Base-by-base conservation (phyloP, 2,329 filamentous ascomycete genomes). In the Alternaria postmessia region DNA sequence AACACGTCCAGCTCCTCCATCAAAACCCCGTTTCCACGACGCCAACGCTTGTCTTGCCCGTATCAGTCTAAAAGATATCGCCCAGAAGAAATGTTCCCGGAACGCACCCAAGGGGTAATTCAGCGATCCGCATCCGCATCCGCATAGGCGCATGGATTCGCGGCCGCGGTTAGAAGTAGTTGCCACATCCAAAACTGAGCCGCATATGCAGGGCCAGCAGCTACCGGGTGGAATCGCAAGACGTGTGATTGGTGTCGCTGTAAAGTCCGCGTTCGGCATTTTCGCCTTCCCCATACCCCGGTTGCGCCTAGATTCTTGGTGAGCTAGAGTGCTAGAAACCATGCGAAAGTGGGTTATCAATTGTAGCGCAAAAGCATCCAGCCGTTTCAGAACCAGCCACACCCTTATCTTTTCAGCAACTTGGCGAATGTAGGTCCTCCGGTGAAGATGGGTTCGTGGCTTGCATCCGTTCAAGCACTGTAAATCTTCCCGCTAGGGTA, bases 81-180 rank as follows among this genome's bases (percentile, higher is more conserved):
- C 57, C 51, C 51, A 56, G 57, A 59, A 59, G 57, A 59, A 55
- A 51, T 55, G 51, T 55, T 49, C 24, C 22, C 51, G 57, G 57
- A 30, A 32, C n/a, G 38, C 6, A 20, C 14, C 30, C 20, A 49
- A 49, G 51, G 43, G 6, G 18, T 20, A 53, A n/a, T n/a, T 22
- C 41, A 46, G 36, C 28, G 44, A 47, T 26, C 24, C 43, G 38
- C 22, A 44, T 26, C 24, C 43, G 38, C 22, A 44, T 44, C 51
- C 57, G 57, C 30, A 43, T 38, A 36, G n/a, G 32, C 38, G 51
- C 36, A 26, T 48, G 28, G 22, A 44, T 49, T 49, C 38, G 57
- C 57, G 57, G 57, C 57, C 57, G 57, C 57, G 57, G 57, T 55
- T 28, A 59, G 39, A 41, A 46, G 20, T 12, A 20, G 28, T 59